Percentiles rank a stretch among this genome's conserved stretches.
phyloP scores from a whole-genome alignment of 257 asterid genomes.

The Forsythia suspensa region DNA sequence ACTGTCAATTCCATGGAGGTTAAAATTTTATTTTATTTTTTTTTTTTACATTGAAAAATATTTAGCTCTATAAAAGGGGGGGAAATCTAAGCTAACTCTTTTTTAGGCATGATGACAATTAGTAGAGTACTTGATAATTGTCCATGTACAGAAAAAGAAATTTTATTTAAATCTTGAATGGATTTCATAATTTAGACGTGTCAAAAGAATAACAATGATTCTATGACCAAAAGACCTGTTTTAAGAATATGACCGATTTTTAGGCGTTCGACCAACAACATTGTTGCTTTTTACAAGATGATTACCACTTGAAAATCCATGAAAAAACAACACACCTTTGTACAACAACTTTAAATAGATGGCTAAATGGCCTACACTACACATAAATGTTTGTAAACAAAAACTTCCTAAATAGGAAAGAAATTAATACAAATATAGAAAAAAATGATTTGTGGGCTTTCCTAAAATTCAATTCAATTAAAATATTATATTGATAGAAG shows the following conservation, averaged over 20 bases:
- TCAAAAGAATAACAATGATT: not conserved
- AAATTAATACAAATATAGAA: not conserved
- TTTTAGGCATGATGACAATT: not conserved
- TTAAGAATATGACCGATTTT: not conserved
- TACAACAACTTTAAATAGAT: not conserved
- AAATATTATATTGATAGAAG: conserved; percentile 19
- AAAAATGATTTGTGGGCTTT: conserved; percentile 17
- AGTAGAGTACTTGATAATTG: not conserved
- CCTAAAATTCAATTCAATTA: conserved; percentile 1
- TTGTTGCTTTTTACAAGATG: conserved; percentile 15
- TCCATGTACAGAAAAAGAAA: not conserved
- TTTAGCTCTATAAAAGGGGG: too few relatives aligned
- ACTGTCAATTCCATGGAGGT: not conserved
- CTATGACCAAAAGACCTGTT: not conserved
- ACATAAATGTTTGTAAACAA: conserved; percentile 14
- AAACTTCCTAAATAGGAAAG: conserved; percentile 32
- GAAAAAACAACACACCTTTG: not conserved
- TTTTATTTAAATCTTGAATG: not conserved
- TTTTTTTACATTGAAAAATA: too few relatives aligned
- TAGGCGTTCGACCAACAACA: conserved; percentile 2
- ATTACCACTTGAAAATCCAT: conserved; percentile 29
- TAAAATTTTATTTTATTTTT: too few relatives aligned
- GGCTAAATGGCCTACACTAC: conserved; percentile 22
- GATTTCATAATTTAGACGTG: not conserved
- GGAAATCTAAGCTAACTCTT: too few relatives aligned